Conservation (phyloP, 495 filamentous ascomycete species). For the Penicillium nucicola region DNA sequence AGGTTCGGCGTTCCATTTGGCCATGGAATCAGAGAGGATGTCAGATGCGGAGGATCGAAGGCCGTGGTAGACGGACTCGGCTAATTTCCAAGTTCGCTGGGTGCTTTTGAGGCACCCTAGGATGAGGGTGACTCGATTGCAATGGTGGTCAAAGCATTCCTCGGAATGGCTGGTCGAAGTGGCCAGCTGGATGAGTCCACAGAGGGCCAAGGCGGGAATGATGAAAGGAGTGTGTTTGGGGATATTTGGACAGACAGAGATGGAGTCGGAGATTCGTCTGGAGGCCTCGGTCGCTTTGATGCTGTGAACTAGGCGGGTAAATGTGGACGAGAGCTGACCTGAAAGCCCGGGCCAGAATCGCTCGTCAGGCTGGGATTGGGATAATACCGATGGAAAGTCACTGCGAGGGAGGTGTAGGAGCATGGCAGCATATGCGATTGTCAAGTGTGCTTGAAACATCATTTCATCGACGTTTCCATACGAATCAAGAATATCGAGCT, state of each 20-base stretch:
- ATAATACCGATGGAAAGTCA: constrained; percentile 31
- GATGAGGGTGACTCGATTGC: constrained; percentile 38
- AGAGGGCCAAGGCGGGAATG: constrained; percentile 30
- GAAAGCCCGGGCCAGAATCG: constrained; percentile 26
- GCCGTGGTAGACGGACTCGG: constrained; percentile 25
- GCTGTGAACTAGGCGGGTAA: constrained; percentile 36
- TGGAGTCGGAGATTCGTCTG: constrained; percentile 33
- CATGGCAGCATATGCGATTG: constrained; percentile 40
- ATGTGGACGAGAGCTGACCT: constrained; percentile 33
- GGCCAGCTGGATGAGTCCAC: constrained; percentile 38
- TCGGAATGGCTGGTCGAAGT: constrained; percentile 33
- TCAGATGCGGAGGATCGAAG: constrained; percentile 33
- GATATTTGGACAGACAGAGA: constrained; percentile 37
- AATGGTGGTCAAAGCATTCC: constrained; percentile 42
- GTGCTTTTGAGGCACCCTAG: constrained; percentile 38
- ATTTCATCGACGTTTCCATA: constrained; percentile 47
- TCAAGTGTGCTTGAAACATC: constrained; percentile 44
- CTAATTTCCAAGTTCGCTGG: constrained; percentile 32
- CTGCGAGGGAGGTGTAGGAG: constrained; percentile 41
- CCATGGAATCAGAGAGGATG: constrained; percentile 31
- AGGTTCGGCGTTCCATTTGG: constrained; percentile 30
- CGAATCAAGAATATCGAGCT: constrained; percentile 41
- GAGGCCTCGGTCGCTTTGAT: constrained; percentile 46
- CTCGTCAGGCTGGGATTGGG: constrained; percentile 22
- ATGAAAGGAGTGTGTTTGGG: constrained; percentile 38